Conservation (phyloP, 169 alveolate genomes). For the Toxoplasma gondii region DNA sequence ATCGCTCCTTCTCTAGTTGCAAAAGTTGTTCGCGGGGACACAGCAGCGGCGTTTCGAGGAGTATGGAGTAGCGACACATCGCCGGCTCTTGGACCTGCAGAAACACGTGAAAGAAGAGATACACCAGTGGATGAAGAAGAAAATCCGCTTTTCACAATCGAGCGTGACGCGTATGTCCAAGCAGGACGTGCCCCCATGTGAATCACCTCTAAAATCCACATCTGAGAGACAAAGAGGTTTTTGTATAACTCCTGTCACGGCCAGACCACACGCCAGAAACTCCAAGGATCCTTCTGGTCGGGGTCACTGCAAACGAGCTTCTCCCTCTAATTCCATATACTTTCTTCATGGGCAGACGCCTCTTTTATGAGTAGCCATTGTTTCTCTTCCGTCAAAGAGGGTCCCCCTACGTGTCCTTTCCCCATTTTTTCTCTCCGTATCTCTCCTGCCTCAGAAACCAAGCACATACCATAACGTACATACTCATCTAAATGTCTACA, state of each 20-base stretch:
- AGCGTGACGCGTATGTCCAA: neutral
- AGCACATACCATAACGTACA: too few species aligned
- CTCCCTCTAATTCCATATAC: too few species aligned
- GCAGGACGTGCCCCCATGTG: neutral
- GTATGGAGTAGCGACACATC: neutral
- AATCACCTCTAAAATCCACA: neutral
- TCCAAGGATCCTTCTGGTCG: too few species aligned
- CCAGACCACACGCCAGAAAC: neutral
- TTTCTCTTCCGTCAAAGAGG: too few species aligned
- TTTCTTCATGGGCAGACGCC: too few species aligned
- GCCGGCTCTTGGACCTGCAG: neutral
- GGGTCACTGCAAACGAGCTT: too few species aligned
- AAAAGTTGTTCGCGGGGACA: neutral
- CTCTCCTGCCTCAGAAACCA: too few species aligned
- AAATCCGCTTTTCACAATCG: too few species aligned
- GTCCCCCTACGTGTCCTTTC: too few species aligned
- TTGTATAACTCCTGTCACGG: neutral
- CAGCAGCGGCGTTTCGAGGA: constrained; percentile 13
- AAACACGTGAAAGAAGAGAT: neutral
- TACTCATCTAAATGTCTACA: too few species aligned
- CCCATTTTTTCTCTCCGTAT: too few species aligned
- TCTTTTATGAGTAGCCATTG: too few species aligned
- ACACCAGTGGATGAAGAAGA: neutral
- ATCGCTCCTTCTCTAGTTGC: neutral
- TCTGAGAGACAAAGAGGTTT: neutral